Conservation (phyloP, 257 asterid species). For the Gardenia jasminoides region DNA sequence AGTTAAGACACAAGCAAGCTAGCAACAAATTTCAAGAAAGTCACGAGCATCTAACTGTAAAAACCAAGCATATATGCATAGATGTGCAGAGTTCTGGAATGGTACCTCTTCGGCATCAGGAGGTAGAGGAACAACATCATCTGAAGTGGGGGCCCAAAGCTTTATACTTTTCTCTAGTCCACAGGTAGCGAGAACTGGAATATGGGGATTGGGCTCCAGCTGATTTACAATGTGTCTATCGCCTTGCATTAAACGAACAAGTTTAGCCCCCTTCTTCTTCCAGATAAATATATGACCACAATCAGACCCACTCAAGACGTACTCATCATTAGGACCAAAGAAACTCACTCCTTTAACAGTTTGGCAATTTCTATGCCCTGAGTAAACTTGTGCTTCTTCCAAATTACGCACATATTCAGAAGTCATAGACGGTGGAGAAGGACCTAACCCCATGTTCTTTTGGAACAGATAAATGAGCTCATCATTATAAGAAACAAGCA, state of each 20-base stretch:
- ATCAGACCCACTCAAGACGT: slow-evolving; percentile 73
- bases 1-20: not conserved
- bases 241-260: slow-evolving; percentile 66
- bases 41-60: not conserved
- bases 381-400: slow-evolving; percentile 45
- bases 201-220: slow-evolving; percentile 57
- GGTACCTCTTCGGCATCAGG: slow-evolving; percentile 55
- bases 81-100: not conserved
- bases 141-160: slow-evolving; percentile 69
- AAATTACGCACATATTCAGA: slow-evolving; percentile 28
- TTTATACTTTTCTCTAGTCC: slow-evolving; percentile 66
- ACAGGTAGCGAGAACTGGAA: slow-evolving; percentile 71
- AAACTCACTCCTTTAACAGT: slow-evolving; percentile 77
- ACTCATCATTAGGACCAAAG: slow-evolving; percentile 70
- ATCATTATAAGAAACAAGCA: slow-evolving; percentile 69
- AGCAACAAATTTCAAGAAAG: not conserved
- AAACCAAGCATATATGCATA: not conserved
- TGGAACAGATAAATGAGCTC: slow-evolving; percentile 73
- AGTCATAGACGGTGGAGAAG: slow-evolving; percentile 38
- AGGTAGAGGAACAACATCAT: slow-evolving; percentile 55
- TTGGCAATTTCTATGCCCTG: slow-evolving; percentile 64
- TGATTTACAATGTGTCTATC: slow-evolving; percentile 67
- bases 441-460: slow-evolving; percentile 61
- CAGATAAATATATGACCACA: slow-evolving; percentile 79
- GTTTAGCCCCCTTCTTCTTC: slow-evolving; percentile 62